Evolutionary conservation across 352 stramenopile species (phyloP).

Genomic region (Plasmopara halstedii): DNA sequence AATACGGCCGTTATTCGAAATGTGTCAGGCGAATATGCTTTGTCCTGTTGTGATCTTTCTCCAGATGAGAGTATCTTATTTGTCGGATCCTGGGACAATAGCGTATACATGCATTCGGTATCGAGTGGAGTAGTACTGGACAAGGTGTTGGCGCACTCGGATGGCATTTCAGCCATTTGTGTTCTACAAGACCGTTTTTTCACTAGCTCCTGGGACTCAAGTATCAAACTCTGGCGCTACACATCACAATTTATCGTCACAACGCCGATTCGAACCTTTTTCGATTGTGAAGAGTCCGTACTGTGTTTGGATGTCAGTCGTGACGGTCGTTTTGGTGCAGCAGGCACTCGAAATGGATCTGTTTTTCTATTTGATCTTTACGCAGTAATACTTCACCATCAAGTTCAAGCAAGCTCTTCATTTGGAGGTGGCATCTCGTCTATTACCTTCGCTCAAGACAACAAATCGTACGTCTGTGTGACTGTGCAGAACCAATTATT

Average conservation of each 20-base stretch:
- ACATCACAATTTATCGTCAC: conserved; percentile 41
- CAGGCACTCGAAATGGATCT: conserved; percentile 45
- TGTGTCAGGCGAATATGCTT: conserved; percentile 24
- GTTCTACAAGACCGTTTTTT: conserved; percentile 49
- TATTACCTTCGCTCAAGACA: conserved; percentile 43
- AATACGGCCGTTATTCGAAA: conserved; percentile 24
- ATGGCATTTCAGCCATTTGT: conserved; percentile 64
- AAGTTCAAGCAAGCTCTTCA: conserved; percentile 28
- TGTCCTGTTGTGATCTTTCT: conserved; percentile 69
- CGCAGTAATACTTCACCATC: conserved; percentile 16
- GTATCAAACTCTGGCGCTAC: conserved; percentile 69
- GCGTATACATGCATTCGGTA: conserved; percentile 67
- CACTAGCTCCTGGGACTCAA: conserved; percentile 75
- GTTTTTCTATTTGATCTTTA: conserved; percentile 47
- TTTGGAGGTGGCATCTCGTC: conserved; percentile 38
- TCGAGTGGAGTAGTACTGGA: conserved; percentile 48
- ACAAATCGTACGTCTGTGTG: conserved; percentile 51
- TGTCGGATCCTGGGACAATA: conserved; percentile 67
- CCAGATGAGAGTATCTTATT: conserved; percentile 53
- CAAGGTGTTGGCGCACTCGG: conserved; percentile 52
- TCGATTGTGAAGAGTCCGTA: conserved; percentile 56
- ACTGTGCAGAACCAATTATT: conserved; percentile 64
- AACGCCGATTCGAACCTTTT: conserved; percentile 44
- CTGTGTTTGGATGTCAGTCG: conserved; percentile 59
- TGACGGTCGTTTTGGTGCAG: conserved; percentile 39